These are phyloP conservation scores for Neohortaea acidophila DNA, from an alignment of 495 filamentous ascomycete species.

Conservation along the genomic window DNA sequence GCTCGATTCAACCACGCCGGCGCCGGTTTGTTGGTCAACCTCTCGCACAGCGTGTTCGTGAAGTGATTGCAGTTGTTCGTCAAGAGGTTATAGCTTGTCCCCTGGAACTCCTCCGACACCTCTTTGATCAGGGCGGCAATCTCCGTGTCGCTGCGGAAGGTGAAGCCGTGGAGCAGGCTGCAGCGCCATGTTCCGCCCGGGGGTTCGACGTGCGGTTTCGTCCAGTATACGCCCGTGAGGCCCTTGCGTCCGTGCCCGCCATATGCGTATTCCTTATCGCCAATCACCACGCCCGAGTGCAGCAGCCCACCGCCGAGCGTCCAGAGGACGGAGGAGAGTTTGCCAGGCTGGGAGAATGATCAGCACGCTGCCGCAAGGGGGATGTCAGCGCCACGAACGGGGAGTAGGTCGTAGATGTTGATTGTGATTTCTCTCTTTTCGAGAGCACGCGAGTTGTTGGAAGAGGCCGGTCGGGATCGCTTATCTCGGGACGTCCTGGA, in stretches of 20 bases:
- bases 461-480: too few relatives aligned
- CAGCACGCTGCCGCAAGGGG: background rate
- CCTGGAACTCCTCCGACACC: conserved; percentile 50
- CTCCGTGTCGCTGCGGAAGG: conserved; percentile 43
- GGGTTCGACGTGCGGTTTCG: conserved; percentile 46
- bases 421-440: conserved; percentile 60
- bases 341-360: conserved; percentile 42
- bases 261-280: conserved; percentile 62
- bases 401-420: conserved; percentile 65
- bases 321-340: conserved; percentile 55
- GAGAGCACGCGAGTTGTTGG: conserved; percentile 41
- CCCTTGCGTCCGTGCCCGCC: conserved; percentile 58
- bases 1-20: conserved; percentile 67
- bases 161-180: conserved; percentile 59
- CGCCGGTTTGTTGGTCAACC: conserved; percentile 45
- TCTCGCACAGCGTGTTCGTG: conserved; percentile 50
- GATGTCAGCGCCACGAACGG: conserved; percentile 36
- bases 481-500: too few relatives aligned
- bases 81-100: conserved; percentile 58
- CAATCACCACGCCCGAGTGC: conserved; percentile 66
- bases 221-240: conserved; percentile 65
- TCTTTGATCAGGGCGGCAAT: conserved; percentile 51
- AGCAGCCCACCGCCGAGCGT: conserved; percentile 53
- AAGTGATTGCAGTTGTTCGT: conserved; percentile 77
- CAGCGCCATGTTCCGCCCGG: conserved; percentile 57